Percentiles rank a stretch among this genome's conserved stretches.
phyloP scores from a whole-genome alignment of 2,329 filamentous ascomycete genomes.

The Cladorrhinum sp. region DNA sequence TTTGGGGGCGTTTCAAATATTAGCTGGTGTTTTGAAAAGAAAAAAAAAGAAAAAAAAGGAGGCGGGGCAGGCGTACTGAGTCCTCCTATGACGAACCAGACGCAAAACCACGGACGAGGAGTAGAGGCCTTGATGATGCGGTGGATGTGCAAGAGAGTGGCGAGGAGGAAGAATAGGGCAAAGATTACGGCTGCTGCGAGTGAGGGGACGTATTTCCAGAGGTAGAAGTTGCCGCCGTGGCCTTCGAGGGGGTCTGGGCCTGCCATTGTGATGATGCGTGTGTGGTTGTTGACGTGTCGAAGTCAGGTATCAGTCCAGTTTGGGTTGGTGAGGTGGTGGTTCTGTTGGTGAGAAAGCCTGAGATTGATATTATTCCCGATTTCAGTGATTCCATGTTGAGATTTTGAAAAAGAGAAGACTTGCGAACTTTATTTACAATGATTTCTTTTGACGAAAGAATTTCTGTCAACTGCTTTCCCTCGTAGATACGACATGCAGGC shows the following conservation, averaged over 20 bases:
- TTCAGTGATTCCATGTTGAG: background rate
- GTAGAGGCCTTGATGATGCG: constrained; percentile 38
- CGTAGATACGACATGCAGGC: background rate
- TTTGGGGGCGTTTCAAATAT: no score
- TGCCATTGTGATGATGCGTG: background rate
- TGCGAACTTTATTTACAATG: background rate
- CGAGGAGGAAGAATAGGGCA: constrained; percentile 41
- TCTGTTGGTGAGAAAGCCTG: no score
- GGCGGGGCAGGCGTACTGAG: constrained; percentile 38
- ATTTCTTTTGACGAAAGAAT: background rate
- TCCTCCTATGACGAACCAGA: constrained; percentile 44
- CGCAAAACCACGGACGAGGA: constrained; percentile 42
- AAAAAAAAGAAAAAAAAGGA: background rate
- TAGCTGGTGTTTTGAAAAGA: no score
- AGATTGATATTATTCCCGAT: no score
- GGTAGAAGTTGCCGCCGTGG: constrained; percentile 11
- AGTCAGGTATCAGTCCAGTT: background rate
- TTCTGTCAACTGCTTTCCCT: background rate
- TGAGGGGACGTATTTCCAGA: constrained; percentile 38
- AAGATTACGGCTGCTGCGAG: constrained; percentile 46
- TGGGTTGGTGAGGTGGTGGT: background rate
- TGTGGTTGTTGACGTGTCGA: background rate
- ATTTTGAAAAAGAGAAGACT: background rate
- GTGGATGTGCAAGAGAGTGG: constrained; percentile 41
- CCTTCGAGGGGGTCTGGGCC: background rate